Base-by-base conservation (phyloP, 106 monocot genomes). In the Acanthochlamys bracteata region DNA sequence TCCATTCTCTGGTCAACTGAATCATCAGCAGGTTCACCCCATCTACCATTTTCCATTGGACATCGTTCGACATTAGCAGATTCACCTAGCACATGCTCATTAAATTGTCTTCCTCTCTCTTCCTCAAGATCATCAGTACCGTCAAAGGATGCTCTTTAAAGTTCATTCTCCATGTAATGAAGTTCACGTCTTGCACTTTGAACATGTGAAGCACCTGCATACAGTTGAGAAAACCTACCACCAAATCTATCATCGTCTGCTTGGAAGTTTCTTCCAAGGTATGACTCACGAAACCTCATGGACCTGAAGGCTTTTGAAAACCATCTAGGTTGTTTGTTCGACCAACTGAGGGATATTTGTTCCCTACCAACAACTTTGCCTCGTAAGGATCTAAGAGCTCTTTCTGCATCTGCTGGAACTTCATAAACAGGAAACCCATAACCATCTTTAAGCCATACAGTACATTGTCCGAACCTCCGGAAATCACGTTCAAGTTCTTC, bases 351-450 rank as follows among this genome's bases (percentile, higher is more conserved):
- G 59, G 76, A 71, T 63, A 89, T 74, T 9, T 67, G 79, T 63
- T 74, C 69, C 19, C 89, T 82, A 67, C 82, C 81, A 21, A 89
- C 66, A 25, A 21, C 19, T 59, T 79, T 89, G 24, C 84, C 89
- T 13, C 74, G 66, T 59, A 84, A 49, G 23, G 79, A 39, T 43
- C 79, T 64, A 7, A 89, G 69, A 63, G 84, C 89, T 71, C 71
- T 70, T 71, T 82, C 82, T 14, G 89, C 82, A 82, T 82, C 57
- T 56, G 63, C 74, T 27, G 53, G 66, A 55, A 69, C 71, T 66
- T 89, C 82, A 84, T 72, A 89, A 6, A 84, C 60, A 15, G 61
- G 84, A 79, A 89, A 89, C 19, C 76, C 84, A 75, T 84, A 84
- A 42, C 84, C 82, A 77, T 79, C 81, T 82, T 89, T 89, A 60